A percentile compares a stretch with the other conserved stretches of the same genome.
These are phyloP conservation scores for Ophiostoma ips DNA, from an alignment of 2,329 filamentous ascomycete species.

Conservation along the genomic window DNA sequence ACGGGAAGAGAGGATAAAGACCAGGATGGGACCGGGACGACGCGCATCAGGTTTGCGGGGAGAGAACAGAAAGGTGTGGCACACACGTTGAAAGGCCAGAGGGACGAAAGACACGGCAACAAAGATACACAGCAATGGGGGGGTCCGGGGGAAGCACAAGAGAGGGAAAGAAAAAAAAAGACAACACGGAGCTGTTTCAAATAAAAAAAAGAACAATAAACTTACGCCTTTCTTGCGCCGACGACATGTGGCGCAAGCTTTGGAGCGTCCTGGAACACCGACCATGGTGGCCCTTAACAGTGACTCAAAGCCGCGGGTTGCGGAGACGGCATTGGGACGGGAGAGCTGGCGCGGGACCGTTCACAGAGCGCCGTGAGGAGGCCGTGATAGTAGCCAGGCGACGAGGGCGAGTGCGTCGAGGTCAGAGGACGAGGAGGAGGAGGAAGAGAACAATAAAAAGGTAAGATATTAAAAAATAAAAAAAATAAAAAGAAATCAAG, in stretches of 20 bases:
- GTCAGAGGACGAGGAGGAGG: too few relatives aligned
- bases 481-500: too few relatives aligned
- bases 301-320: slow-evolving; percentile 8
- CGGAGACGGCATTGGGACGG: slow-evolving; percentile 6
- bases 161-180: neutral
- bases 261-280: slow-evolving; percentile 15
- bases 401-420: too few relatives aligned
- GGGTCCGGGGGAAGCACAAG: neutral
- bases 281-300: slow-evolving; percentile 10
- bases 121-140: too few relatives aligned
- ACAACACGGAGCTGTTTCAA: neutral
- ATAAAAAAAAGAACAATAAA: neutral
- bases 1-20: neutral
- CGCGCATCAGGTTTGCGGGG: too few relatives aligned
- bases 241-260: slow-evolving; percentile 14
- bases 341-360: neutral
- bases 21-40: too few relatives aligned
- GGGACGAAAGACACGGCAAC: too few relatives aligned
- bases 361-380: neutral
- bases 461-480: too few relatives aligned
- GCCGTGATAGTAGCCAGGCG: too few relatives aligned
- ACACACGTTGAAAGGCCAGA: too few relatives aligned
- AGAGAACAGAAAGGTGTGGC: too few relatives aligned
- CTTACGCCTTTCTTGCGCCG: slow-evolving; percentile 15
- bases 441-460: too few relatives aligned